Conservation (phyloP, 2,329 filamentous ascomycete species). For the Sclerotinia borealis region DNA sequence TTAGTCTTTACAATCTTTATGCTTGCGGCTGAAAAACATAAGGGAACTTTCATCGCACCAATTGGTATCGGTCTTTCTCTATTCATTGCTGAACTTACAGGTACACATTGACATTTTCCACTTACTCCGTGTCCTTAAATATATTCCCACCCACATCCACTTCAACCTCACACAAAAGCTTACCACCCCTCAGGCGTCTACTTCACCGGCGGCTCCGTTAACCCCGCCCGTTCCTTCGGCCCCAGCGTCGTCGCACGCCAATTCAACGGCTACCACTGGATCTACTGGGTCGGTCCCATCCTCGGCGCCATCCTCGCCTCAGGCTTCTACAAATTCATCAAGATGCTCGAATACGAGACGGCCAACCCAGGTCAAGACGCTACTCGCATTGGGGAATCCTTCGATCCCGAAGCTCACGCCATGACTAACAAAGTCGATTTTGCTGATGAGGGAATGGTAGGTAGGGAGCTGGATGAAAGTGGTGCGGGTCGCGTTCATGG, state of each 20-base stretch:
- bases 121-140: slow-evolving; percentile 32
- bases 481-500: neutral
- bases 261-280: slow-evolving; percentile 43
- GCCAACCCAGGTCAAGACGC: slow-evolving; percentile 33
- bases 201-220: slow-evolving; percentile 43
- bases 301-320: slow-evolving; percentile 44
- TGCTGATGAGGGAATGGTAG: neutral
- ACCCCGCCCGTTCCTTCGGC: slow-evolving; percentile 43
- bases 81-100: slow-evolving; percentile 40
- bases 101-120: slow-evolving; percentile 36
- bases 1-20: slow-evolving; percentile 46
- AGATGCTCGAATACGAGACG: slow-evolving; percentile 46
- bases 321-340: slow-evolving; percentile 44
- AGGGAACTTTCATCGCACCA: slow-evolving; percentile 42
- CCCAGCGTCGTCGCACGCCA: slow-evolving; percentile 39
- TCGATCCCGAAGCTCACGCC: neutral
- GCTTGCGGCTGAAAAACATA: slow-evolving; percentile 45
- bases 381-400: neutral
- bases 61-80: slow-evolving; percentile 42
- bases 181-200: slow-evolving; percentile 34
- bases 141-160: no score
- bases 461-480: neutral
- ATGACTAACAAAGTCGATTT: neutral
- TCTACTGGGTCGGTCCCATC: slow-evolving; percentile 45
- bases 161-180: neutral